These are phyloP conservation scores for Curvularia eragrostidis DNA, from an alignment of 2,329 filamentous ascomycete genomes.

Conservation along the genomic window DNA sequence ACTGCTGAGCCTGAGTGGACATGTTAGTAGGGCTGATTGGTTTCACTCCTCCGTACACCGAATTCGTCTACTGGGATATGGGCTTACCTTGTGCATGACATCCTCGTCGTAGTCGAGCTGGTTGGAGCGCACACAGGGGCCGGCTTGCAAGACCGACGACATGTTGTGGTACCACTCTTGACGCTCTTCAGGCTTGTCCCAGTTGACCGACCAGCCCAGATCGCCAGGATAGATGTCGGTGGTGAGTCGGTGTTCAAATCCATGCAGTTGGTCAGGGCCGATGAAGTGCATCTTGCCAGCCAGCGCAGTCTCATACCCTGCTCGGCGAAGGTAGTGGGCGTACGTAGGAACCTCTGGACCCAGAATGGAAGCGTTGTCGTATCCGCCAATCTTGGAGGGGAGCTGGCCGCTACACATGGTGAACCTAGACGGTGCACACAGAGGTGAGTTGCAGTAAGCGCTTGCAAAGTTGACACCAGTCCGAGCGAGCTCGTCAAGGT, in stretches of 20 bases:
- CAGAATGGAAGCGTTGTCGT: conserved; percentile 88
- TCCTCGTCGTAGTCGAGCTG: conserved; percentile 97
- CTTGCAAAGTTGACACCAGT: conserved; percentile 89
- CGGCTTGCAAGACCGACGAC: conserved; percentile 89
- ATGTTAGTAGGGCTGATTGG: conserved; percentile 14
- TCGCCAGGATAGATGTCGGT: conserved; percentile 95
- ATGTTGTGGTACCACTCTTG: conserved; percentile 96
- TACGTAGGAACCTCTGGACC: conserved; percentile 87
- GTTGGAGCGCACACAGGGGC: conserved; percentile 87
- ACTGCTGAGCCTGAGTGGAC: conserved; percentile 71
- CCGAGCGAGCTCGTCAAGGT: conserved; percentile 82
- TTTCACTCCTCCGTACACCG: background rate
- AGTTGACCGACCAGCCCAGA: conserved; percentile 94
- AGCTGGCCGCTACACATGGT: conserved; percentile 92
- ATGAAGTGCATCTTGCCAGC: conserved; percentile 99
- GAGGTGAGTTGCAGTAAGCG: conserved; percentile 90
- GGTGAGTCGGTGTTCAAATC: conserved; percentile 86
- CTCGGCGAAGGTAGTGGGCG: conserved; percentile 84
- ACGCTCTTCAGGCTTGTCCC: conserved; percentile 84
- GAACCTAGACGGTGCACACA: conserved; percentile 92
- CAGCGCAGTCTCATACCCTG: conserved; percentile 87
- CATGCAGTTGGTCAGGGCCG: conserved; percentile 86
- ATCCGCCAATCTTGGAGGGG: conserved; percentile 89
- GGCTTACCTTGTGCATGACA: conserved; percentile 77
- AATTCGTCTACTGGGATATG: background rate